phyloP scores from a whole-genome alignment of 352 stramenopile species.

The Globisporangium solare region DNA sequence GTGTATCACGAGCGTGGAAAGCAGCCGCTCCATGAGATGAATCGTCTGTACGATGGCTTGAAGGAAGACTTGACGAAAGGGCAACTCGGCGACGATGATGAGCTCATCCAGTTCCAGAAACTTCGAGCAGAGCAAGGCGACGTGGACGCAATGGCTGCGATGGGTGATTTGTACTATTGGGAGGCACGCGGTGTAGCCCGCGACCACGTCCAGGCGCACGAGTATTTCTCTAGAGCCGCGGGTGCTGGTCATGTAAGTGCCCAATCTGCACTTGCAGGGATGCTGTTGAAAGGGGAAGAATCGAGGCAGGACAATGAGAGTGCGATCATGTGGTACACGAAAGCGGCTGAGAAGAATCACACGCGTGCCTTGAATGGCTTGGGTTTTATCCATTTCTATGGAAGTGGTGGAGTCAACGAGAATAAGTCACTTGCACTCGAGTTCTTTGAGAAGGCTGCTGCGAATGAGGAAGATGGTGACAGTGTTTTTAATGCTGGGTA shows the following conservation, averaged over 20 bases:
- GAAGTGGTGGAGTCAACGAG: conserved; percentile 46
- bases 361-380: conserved; percentile 85
- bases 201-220: conserved; percentile 63
- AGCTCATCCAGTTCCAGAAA: conserved; percentile 84
- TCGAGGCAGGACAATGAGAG: conserved; percentile 54
- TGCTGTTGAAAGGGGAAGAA: conserved; percentile 88
- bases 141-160: conserved; percentile 66
- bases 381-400: conserved; percentile 88
- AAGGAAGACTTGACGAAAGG: conserved; percentile 38
- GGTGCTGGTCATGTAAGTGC: conserved; percentile 41
- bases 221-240: conserved; percentile 76
- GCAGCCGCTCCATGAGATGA: conserved; percentile 76
- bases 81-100: conserved; percentile 79
- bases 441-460: conserved; percentile 80
- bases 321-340: conserved; percentile 75
- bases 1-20: conserved; percentile 67
- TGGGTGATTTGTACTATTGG: conserved; percentile 90
- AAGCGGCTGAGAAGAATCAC: conserved; percentile 62
- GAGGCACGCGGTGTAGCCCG: conserved; percentile 64
- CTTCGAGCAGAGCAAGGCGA: conserved; percentile 75
- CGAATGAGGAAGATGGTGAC: conserved; percentile 76
- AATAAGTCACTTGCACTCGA: conserved; percentile 78
- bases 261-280: conserved; percentile 72
- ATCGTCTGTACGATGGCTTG: conserved; percentile 61
- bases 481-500: conserved; percentile 90